phyloP scores from a whole-genome alignment of 2,329 filamentous ascomycete genomes.

The Ascochyta rabiei region DNA sequence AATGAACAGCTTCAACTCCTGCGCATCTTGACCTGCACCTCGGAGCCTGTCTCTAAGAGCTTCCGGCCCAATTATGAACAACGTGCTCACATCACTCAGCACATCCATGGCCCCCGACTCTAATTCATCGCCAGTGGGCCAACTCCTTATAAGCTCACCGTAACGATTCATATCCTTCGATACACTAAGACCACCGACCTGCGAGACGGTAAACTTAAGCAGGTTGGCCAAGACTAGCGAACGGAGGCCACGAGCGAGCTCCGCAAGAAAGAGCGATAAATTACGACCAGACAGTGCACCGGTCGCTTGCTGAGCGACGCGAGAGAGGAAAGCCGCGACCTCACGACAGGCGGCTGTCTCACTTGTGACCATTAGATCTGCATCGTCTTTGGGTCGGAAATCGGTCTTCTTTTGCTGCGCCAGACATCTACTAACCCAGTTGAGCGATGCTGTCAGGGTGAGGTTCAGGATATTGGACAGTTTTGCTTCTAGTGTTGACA shows the following conservation, averaged over 20 bases:
- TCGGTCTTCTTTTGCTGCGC: conserved; percentile 84
- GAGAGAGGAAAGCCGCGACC: conserved; percentile 79
- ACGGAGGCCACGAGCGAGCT: conserved; percentile 81
- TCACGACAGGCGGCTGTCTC: conserved; percentile 83
- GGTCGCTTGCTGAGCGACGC: conserved; percentile 66
- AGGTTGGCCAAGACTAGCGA: conserved; percentile 87
- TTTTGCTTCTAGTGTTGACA: conserved; percentile 83
- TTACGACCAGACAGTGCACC: conserved; percentile 83
- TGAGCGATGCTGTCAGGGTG: conserved; percentile 73
- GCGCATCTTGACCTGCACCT: conserved; percentile 52
- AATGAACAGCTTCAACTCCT: conserved; percentile 80
- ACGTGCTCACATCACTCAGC: conserved; percentile 87
- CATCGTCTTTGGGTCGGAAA: conserved; percentile 84
- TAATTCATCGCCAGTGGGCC: conserved; percentile 69
- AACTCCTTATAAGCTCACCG: conserved; percentile 81
- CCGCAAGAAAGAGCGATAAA: conserved; percentile 78
- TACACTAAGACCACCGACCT: conserved; percentile 91
- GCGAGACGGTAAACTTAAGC: conserved; percentile 91
- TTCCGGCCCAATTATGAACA: conserved; percentile 85
- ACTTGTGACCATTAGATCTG: conserved; percentile 49
- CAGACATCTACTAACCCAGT: conserved; percentile 76
- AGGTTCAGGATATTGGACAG: conserved; percentile 73
- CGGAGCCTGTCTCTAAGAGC: conserved; percentile 59
- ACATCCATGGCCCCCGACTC: conserved; percentile 71
- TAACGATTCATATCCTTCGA: conserved; percentile 97